These are phyloP conservation scores for Neonectria coccinea DNA, from an alignment of 2,329 filamentous ascomycete species.

Conservation along the genomic window DNA sequence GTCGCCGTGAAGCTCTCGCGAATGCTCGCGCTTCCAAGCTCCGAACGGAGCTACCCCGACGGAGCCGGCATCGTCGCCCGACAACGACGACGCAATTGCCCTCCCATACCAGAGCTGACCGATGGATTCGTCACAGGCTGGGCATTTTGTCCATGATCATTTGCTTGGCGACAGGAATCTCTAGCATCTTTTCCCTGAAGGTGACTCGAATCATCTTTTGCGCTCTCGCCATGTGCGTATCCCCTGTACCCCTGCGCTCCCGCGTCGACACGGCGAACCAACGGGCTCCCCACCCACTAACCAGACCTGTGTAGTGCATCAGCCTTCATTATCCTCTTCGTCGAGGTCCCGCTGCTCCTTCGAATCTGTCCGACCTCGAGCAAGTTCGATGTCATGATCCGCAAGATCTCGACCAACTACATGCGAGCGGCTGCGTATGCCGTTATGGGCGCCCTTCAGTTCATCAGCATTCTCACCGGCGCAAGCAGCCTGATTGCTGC, in stretches of 20 bases:
- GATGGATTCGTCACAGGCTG: conserved; percentile 60
- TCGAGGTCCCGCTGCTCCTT: conserved; percentile 93
- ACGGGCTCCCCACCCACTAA: conserved; percentile 45
- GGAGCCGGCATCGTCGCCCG: conserved; percentile 3
- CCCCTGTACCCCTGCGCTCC: background rate
- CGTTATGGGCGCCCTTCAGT: conserved; percentile 85
- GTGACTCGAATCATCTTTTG: conserved; percentile 63
- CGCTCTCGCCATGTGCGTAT: conserved; percentile 65
- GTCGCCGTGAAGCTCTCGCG: conserved; percentile 13
- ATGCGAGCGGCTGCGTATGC: conserved; percentile 91
- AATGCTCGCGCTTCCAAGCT: conserved; percentile 25
- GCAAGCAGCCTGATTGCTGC: conserved; percentile 85
- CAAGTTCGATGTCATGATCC: conserved; percentile 89
- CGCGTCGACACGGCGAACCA: conserved; percentile 4
- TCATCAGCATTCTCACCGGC: conserved; percentile 76
- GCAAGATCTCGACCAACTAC: conserved; percentile 94
- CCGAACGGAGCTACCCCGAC: conserved; percentile 21
- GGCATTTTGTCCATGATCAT: conserved; percentile 78
- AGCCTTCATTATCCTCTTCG: conserved; percentile 81
- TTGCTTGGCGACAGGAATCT: conserved; percentile 76
- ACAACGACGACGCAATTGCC: conserved; percentile 18
- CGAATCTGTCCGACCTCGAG: conserved; percentile 96
- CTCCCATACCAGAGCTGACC: conserved; percentile 28
- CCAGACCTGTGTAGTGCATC: conserved; percentile 64
- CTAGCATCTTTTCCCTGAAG: conserved; percentile 71